phyloP scores from a whole-genome alignment of 2,329 filamentous ascomycete genomes.

The Volutella citrinella region DNA sequence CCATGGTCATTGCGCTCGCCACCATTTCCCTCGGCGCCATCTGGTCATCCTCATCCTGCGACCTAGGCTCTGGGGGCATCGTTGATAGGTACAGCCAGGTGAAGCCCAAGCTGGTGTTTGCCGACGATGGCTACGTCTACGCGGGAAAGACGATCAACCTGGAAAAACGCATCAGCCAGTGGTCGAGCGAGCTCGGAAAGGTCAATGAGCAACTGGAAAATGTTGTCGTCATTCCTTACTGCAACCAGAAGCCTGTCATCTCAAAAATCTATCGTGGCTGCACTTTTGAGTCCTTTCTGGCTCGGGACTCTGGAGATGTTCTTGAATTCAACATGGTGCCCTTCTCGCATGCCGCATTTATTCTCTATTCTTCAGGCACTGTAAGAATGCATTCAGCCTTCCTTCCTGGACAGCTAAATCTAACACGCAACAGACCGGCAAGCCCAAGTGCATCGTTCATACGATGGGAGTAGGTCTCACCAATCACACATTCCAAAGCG shows the following conservation, averaged over 20 bases:
- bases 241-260: background rate
- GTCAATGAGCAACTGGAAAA: background rate
- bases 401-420: no score
- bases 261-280: conserved; percentile 1
- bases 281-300: background rate
- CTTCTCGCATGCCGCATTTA: conserved; percentile 10
- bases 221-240: conserved; percentile 4
- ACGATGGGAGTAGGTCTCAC: conserved; percentile 4
- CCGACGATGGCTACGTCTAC: conserved; percentile 8
- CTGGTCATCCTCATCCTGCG: conserved; percentile 8
- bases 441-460: conserved; percentile 10
- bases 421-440: background rate
- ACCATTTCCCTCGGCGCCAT: conserved; percentile 4
- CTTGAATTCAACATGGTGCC: conserved; percentile 3
- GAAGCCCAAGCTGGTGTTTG: conserved; percentile 8
- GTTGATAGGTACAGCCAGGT: conserved; percentile 8
- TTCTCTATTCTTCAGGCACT: conserved; percentile 7
- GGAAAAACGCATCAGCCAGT: conserved; percentile 1
- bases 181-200: background rate
- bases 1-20: conserved; percentile 6
- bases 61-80: conserved; percentile 5
- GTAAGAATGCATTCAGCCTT: background rate
- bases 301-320: background rate
- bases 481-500: background rate
- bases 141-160: conserved; percentile 2